Evolutionary conservation across 164 flowering plant genomes (phyloP), one percentile per base, ranked within the genome.

Genomic region (Vitis riparia): DNA sequence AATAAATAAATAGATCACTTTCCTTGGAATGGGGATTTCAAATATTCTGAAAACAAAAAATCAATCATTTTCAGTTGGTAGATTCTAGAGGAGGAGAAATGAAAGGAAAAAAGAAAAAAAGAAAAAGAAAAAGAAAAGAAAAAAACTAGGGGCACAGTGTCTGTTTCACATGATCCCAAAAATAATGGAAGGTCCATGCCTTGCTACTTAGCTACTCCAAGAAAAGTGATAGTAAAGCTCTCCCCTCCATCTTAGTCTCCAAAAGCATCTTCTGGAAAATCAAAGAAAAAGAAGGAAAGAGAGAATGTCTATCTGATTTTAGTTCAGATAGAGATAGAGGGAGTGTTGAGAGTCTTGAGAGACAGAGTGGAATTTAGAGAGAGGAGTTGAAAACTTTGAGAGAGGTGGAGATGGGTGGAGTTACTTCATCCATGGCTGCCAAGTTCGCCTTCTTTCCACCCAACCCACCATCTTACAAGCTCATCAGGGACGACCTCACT

Each of bases 381-480:
- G 53, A 48, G 13, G 19, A 30, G 2, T 3, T 6, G 47, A 15
- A 52, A 13, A 65, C 14, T 11, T 49, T 52, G 48, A 47, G 69
- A 51, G 52, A 53, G 59, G n/a, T 37, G 44, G 44, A 37, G 66
- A 84, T 87, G 91, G 91, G 91, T 23, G 91, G 89, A 19, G 81
- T 87, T 68, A 87, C 89, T 15, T 87, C 91, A 65, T 87, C 91
- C n/a, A 85, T 87, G 89, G 91, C 91, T 64, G 88, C 91, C 47
- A 87, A 85, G 72, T 76, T 87, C 48, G 91, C 91, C 13, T 87
- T 87, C 77, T 87, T 87, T 30, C 91, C 89, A 16, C 90, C 90
- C 15, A 81, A 71, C 51, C 90, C 90, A 27, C 83, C 90, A 14
- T 85, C 90, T 8, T 87, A 87, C 84, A 82, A 77, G 78, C 49